Evolutionary conservation across 495 filamentous ascomycete species (phyloP), one percentile per base, ranked within the genome.

Genomic region (Trypethelium eluteriae): DNA sequence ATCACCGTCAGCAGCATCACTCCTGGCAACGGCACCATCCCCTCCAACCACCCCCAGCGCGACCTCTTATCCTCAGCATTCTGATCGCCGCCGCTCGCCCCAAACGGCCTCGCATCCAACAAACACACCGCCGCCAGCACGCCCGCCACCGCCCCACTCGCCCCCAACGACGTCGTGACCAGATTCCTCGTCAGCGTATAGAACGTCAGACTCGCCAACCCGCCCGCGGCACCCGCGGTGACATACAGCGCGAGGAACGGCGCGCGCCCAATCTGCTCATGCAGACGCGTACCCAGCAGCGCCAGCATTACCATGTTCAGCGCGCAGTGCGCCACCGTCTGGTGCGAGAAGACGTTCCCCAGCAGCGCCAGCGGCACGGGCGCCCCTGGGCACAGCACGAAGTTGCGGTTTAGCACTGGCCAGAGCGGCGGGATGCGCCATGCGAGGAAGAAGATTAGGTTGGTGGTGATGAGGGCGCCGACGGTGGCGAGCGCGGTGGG

Each of bases 181-280:
- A 88, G 81, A 64, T 76, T 72, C 10, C 76, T 74, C 6, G 73
- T 66, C 10, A 92, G 67, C 39, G 92, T 87, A 62, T 84, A 80
- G 39, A 74, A 75, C 11, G 80, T 71, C 62, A 97, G 78, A 35
- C 85, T 87, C 2, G 79, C 74, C 66, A 90, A 83, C 50, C 86
- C 87, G 39, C 86, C 88, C 12, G 90, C 35, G 0, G 83, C 82
- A 49, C 91, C 93, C 2, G 84, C 79, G 0, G 84, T 76, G 46
- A 95, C 70, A 75, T 91, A 95, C 5, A 96, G 78, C 7, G 88
- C 86, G 3, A 98, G 79, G 76, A 97, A 96, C 67, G 86, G 84
- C 47, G 88, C 92, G 25, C 93, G 84, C 49, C 92, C 93, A 64
- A 97, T 83, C 64, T 96, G 88, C 70, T 96, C 92, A 78, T 96